A percentile compares a stretch with the other conserved stretches of the same genome.
These are phyloP conservation scores for Trebouxia sp. DNA, from an alignment of 139 green algal species.

Conservation along the genomic window DNA sequence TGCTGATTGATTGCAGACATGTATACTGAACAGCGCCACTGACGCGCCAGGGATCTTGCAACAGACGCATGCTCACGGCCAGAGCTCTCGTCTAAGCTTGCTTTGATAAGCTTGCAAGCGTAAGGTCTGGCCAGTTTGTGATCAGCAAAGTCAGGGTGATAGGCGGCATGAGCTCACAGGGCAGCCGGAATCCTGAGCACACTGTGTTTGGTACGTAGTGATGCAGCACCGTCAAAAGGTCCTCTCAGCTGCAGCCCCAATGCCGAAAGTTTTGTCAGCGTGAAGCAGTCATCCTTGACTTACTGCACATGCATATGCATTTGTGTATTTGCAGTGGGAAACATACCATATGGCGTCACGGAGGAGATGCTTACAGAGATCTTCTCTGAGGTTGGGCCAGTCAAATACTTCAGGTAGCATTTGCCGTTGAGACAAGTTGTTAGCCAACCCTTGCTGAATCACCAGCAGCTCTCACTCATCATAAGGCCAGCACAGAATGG, in stretches of 20 bases:
- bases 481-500: not conserved
- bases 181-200: not conserved
- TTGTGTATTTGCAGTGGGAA: constrained; percentile 61
- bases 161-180: not conserved
- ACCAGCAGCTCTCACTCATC: not conserved
- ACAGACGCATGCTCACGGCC: no score
- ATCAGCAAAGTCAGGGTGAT: no score
- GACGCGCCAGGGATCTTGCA: no score
- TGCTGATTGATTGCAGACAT: no score
- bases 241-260: not conserved
- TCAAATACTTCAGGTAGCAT: constrained; percentile 76
- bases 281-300: not conserved
- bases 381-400: constrained; percentile 69
- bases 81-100: no score
- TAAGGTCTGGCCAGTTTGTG: no score
- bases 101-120: no score
- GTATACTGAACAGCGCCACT: no score
- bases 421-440: no score
- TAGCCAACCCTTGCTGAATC: not conserved
- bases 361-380: constrained; percentile 74
- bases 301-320: not conserved
- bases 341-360: constrained; percentile 82
- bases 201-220: not conserved
- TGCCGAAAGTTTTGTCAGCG: not conserved
- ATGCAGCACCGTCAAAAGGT: no score